Evolutionary conservation across 2,329 filamentous ascomycete genomes (phyloP).

Genomic region (Clonostachys rhizophaga): DNA sequence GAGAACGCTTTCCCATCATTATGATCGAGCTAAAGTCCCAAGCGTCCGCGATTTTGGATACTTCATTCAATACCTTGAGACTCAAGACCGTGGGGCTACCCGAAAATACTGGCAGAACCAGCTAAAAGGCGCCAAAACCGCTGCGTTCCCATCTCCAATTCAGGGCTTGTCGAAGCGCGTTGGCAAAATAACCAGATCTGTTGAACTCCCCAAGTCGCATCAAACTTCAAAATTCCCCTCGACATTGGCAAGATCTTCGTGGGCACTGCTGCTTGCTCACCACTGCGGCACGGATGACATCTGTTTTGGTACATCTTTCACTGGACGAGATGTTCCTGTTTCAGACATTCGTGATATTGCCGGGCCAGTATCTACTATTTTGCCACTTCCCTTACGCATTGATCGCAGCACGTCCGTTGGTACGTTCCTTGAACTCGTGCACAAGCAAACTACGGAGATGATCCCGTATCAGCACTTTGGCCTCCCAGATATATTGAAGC

Average conservation of each 20-base stretch:
- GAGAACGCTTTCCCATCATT: neutral
- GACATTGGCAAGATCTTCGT: neutral
- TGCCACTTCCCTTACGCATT: conserved; percentile 9
- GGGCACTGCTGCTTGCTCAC: neutral
- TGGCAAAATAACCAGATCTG: neutral
- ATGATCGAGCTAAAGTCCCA: conserved; percentile 10
- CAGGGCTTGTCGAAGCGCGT: too few species aligned
- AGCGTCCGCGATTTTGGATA: conserved; percentile 22
- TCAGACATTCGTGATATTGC: conserved; percentile 8
- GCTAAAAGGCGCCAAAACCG: conserved; percentile 1
- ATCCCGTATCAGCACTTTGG: conserved; percentile 8
- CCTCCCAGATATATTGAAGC: conserved; percentile 8
- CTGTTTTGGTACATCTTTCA: neutral
- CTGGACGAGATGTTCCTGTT: conserved; percentile 4
- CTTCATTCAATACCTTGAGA: conserved; percentile 33
- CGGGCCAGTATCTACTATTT: conserved; percentile 12
- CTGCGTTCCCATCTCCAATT: conserved; percentile 1
- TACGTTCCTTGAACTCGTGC: conserved; percentile 26
- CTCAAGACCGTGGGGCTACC: conserved; percentile 10
- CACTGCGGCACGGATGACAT: neutral
- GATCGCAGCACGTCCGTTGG: conserved; percentile 20
- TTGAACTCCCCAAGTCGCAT: conserved; percentile 8
- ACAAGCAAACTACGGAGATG: conserved; percentile 1
- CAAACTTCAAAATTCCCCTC: neutral
- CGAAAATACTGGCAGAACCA: neutral